Conservation (phyloP, 805 yeast genomes). For the Sporopachydermia lactativora region DNA sequence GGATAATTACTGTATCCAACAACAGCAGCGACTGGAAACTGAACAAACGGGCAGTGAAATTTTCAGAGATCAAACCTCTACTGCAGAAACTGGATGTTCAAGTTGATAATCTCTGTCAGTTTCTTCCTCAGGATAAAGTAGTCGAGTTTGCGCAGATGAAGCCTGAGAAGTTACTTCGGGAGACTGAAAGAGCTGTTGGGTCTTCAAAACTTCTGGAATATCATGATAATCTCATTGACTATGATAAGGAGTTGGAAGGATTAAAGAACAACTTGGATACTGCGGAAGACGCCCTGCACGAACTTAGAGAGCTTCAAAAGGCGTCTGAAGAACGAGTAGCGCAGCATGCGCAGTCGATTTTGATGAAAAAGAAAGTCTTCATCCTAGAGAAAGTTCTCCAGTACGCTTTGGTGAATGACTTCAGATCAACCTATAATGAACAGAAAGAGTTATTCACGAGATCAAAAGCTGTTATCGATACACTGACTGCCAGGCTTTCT, state of each 20-base stretch:
- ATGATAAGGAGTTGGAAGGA: constrained; percentile 29
- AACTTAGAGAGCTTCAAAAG: constrained; percentile 15
- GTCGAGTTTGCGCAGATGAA: constrained; percentile 78
- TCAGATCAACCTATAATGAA: background rate
- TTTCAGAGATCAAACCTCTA: constrained; percentile 25
- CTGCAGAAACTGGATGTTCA: constrained; percentile 55
- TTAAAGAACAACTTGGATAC: constrained; percentile 24
- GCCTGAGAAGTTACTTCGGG: constrained; percentile 58
- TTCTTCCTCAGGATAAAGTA: constrained; percentile 89
- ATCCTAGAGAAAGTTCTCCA: constrained; percentile 19
- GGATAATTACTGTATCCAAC: constrained; percentile 8
- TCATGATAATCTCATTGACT: constrained; percentile 41
- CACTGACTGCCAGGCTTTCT: background rate
- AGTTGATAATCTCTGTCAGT: constrained; percentile 83
- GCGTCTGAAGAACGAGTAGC: constrained; percentile 8
- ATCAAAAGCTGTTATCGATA: background rate
- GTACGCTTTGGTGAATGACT: background rate
- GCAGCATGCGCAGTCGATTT: background rate
- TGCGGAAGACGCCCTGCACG: constrained; percentile 33
- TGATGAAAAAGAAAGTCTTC: constrained; percentile 4
- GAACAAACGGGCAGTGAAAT: background rate
- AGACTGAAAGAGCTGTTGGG: constrained; percentile 73
- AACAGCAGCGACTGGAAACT: constrained; percentile 1
- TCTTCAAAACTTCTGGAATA: constrained; percentile 37
- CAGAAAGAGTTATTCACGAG: background rate